Base-by-base conservation (phyloP, 75 land plant genomes). In the Picea glauca region DNA sequence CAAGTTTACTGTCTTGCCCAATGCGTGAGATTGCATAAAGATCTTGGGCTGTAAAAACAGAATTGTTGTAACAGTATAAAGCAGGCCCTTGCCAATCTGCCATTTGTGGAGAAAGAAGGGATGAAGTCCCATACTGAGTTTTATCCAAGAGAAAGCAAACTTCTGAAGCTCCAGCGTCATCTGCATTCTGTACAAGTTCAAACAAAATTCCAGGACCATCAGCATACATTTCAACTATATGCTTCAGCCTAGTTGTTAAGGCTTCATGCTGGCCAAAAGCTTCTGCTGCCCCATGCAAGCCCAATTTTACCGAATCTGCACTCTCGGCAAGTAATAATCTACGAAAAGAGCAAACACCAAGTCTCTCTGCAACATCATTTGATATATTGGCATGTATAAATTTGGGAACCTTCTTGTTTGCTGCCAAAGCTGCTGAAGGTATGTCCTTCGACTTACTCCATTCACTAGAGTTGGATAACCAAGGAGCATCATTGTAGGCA, bases 61-160 rank as follows among this genome's bases (percentile, higher is more conserved):
- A 92, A 74, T 92, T 81, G 83, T 96, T 96, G 76, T 80, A 92
- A 78, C 99, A 94, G 79, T 94, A 96, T 17, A 96, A 85, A 33
- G 99, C 97, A 58, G 99, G 94, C 13, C 99, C 99, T 82, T 96
- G 99, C 99, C 99, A 96, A 54, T 94, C 95, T 13, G 94, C 94
- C 99, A 96, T 96, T 75, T 88, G 88, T 63, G 96, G 96, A 80
- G 99, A 94, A 32, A 96, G 92, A 35, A 94, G 74, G 40, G 99
- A 96, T 58, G 93, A 93, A 46, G 97, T 89, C 50, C 99, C 99
- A 87, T 88, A 94, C 38, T 92, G 90, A 73, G 93, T 90, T 84
- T 88, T 91, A 80, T 96, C 99, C 82, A 96, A 81, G 7, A 96
- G 90, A 84, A 96, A 93, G 62, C 84, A 79, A 77, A 96, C 99